Conservation (phyloP, 352 stramenopile species). For the Phytophthora syringae region DNA sequence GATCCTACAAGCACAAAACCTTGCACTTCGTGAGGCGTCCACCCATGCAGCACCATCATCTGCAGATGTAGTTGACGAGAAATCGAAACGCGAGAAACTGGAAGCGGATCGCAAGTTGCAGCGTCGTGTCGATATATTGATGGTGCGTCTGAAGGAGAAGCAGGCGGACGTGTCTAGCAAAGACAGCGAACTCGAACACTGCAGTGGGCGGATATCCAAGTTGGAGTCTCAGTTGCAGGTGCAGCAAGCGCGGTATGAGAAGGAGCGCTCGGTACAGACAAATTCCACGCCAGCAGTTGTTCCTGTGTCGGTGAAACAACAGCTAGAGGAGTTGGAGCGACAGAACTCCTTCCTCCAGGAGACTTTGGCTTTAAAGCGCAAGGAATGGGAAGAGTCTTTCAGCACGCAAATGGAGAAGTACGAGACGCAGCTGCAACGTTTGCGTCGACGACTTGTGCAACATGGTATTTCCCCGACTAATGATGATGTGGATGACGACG, state of each 20-base stretch:
- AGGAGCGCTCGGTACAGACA: conserved; percentile 21
- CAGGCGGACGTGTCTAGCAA: conserved; percentile 53
- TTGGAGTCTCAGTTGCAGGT: conserved; percentile 45
- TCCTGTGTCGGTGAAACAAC: conserved; percentile 21
- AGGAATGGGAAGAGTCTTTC: conserved; percentile 66
- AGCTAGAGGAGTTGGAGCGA: conserved; percentile 50
- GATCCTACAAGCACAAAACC: conserved; percentile 79
- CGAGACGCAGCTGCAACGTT: conserved; percentile 55
- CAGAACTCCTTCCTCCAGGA: conserved; percentile 71
- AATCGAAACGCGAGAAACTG: conserved; percentile 43
- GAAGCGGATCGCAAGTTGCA: conserved; percentile 78
- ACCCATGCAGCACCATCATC: not conserved
- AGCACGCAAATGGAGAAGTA: conserved; percentile 60
- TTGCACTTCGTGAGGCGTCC: conserved; percentile 68
- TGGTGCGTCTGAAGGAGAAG: conserved; percentile 74
- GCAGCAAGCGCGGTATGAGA: conserved; percentile 25
- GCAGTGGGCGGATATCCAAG: conserved; percentile 38
- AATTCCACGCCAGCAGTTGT: not conserved
- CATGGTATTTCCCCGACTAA: conserved; percentile 30
- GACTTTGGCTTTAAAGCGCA: conserved; percentile 63
- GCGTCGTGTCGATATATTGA: conserved; percentile 68
- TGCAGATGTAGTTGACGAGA: conserved; percentile 8
- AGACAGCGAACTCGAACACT: conserved; percentile 50
- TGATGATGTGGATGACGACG: conserved; percentile 13
- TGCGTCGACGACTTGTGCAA: conserved; percentile 51